Evolutionary conservation across 495 filamentous ascomycete genomes (phyloP).

Genomic region (Chaetomidium leptoderma): DNA sequence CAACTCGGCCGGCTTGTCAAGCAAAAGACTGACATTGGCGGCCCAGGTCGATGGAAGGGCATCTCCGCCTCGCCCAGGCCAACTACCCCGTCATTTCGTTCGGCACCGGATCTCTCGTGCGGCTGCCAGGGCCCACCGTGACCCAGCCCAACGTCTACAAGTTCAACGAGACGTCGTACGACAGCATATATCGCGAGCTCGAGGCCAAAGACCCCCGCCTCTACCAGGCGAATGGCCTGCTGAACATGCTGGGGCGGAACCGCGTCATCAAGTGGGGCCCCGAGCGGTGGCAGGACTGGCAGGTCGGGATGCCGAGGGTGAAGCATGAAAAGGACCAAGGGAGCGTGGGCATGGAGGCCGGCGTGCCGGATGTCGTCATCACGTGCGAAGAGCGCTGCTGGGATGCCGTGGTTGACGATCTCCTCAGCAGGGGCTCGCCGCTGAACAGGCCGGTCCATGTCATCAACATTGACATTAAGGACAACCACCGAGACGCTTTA

Average conservation of each 20-base stretch:
- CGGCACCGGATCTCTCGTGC: conserved; percentile 91
- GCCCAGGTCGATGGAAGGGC: conserved; percentile 91
- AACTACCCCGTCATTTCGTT: conserved; percentile 96
- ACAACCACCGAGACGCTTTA: conserved; percentile 95
- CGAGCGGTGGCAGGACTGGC: conserved; percentile 98
- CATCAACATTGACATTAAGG: conserved; percentile 96
- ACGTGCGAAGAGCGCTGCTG: conserved; percentile 98
- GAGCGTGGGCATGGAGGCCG: conserved; percentile 75
- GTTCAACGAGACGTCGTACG: conserved; percentile 93
- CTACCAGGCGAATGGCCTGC: conserved; percentile 84
- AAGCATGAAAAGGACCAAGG: conserved; percentile 62
- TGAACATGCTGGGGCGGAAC: conserved; percentile 95
- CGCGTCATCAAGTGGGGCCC: conserved; percentile 88
- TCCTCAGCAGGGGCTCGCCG: conserved; percentile 73
- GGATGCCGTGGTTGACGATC: conserved; percentile 95
- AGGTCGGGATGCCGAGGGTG: conserved; percentile 74
- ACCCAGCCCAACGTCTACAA: conserved; percentile 93
- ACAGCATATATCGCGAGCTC: conserved; percentile 85
- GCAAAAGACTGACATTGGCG: conserved; percentile 13
- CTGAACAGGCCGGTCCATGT: conserved; percentile 93
- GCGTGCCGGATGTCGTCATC: conserved; percentile 89
- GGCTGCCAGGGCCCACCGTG: conserved; percentile 87
- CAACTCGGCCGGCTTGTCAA: background rate
- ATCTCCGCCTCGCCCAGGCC: conserved; percentile 78
- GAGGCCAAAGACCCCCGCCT: conserved; percentile 77